A percentile compares a stretch with the other conserved stretches of the same genome.
Evolutionary conservation across 108 stramenopile species (phyloP).

Genomic region (Chaetoceros tenuissimus): DNA sequence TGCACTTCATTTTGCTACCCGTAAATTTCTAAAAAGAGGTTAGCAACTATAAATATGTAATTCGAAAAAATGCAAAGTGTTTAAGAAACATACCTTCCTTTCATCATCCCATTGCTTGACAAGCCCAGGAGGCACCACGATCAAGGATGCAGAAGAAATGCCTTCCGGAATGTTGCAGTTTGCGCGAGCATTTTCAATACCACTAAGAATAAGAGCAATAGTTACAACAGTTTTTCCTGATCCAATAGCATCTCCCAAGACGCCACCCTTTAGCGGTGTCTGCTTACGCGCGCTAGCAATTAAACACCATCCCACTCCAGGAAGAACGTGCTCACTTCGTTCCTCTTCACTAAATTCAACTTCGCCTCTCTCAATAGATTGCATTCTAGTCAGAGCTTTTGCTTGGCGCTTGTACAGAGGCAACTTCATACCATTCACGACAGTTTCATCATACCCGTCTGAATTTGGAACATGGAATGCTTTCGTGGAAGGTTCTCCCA

Average conservation of each 20-base stretch:
- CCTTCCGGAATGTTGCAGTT: slow-evolving; percentile 16
- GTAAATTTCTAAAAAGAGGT: slow-evolving; percentile 50
- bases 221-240: slow-evolving; percentile 72
- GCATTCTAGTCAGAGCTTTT: slow-evolving; percentile 60
- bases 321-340: slow-evolving; percentile 46
- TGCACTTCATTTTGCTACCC: slow-evolving; percentile 16
- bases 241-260: slow-evolving; percentile 76
- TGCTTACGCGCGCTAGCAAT: slow-evolving; percentile 18
- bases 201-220: slow-evolving; percentile 61
- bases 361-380: slow-evolving; percentile 39
- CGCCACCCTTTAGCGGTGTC: slow-evolving; percentile 47
- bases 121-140: slow-evolving; percentile 67
- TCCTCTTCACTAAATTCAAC: slow-evolving; percentile 50
- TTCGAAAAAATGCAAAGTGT: too few relatives aligned
- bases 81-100: too few relatives aligned
- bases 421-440: too few relatives aligned
- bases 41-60: too few relatives aligned
- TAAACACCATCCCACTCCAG: slow-evolving; percentile 54
- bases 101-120: slow-evolving; percentile 67
- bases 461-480: slow-evolving; percentile 11
- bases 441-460: slow-evolving; percentile 18
- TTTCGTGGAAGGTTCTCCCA: slow-evolving; percentile 13
- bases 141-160: slow-evolving; percentile 50
- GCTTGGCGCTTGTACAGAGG: slow-evolving; percentile 63
- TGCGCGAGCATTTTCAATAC: slow-evolving; percentile 27